A percentile compares a stretch with the other conserved stretches of the same genome.
Conservation (phyloP, 805 yeast genomes). For the Starmerella vaccinii region DNA sequence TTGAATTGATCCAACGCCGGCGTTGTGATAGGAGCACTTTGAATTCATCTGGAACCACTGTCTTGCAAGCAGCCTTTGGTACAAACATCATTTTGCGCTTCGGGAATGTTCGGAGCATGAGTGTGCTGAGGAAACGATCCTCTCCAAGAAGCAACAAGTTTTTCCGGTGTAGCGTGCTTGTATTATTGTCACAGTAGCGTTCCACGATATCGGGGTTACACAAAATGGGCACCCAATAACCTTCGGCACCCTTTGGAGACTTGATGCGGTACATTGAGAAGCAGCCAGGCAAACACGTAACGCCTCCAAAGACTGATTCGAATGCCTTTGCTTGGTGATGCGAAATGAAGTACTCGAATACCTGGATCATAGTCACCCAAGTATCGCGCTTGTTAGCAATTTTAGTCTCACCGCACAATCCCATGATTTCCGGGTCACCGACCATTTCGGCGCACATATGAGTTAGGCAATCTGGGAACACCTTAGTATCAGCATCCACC, state of each 20-base stretch:
- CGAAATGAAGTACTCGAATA: conserved; percentile 83
- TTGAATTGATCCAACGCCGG: conserved; percentile 94
- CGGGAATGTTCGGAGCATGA: conserved; percentile 83
- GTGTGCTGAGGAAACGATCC: conserved; percentile 73
- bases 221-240: conserved; percentile 86
- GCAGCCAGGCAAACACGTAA: conserved; percentile 93
- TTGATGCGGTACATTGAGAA: conserved; percentile 86
- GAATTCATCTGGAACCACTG: conserved; percentile 78
- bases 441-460: conserved; percentile 89
- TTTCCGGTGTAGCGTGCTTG: conserved; percentile 75
- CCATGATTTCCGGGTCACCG: conserved; percentile 78
- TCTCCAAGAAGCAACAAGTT: conserved; percentile 79
- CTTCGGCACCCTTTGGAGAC: conserved; percentile 69
- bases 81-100: conserved; percentile 77
- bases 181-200: conserved; percentile 76
- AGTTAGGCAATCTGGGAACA: conserved; percentile 74
- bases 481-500: conserved; percentile 93
- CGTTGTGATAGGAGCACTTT: conserved; percentile 77
- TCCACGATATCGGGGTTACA: conserved; percentile 92
- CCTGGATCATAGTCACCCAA: conserved; percentile 91
- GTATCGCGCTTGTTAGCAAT: conserved; percentile 70
- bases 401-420: conserved; percentile 89
- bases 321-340: conserved; percentile 92
- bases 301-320: conserved; percentile 91
- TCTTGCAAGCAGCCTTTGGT: conserved; percentile 85